phyloP scores from a whole-genome alignment of 23 red algal genomes.

The Pyropia haitanensis region DNA sequence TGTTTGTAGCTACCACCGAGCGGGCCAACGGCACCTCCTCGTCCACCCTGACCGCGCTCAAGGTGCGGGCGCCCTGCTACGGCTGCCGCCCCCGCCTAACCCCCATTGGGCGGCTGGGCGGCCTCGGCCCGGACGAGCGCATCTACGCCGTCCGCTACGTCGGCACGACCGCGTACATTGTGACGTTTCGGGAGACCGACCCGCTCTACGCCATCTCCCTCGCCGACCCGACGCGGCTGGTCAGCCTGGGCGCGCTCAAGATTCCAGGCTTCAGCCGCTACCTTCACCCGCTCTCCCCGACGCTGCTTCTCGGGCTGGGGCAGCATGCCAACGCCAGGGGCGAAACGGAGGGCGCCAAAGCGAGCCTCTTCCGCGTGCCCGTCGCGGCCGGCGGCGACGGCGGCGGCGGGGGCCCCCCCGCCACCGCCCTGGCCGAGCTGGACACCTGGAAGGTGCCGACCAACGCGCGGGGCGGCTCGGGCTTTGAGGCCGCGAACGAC shows the following conservation, averaged over 20 bases:
- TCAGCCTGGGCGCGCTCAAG: constrained; percentile 34
- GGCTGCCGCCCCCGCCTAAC: not conserved
- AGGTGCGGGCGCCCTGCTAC: not conserved
- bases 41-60: constrained; percentile 12
- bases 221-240: constrained; percentile 15
- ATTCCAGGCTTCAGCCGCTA: constrained; percentile 52
- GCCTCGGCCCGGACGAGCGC: constrained; percentile 32
- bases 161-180: constrained; percentile 28
- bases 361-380: constrained; percentile 27
- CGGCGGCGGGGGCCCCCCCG: too few species aligned
- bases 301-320: constrained; percentile 39
- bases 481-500: too few species aligned
- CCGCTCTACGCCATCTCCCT: constrained; percentile 38
- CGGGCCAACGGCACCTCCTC: constrained; percentile 10
- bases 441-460: too few species aligned
- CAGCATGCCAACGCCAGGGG: constrained; percentile 16
- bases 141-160: constrained; percentile 49
- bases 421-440: too few species aligned
- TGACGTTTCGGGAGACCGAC: constrained; percentile 37
- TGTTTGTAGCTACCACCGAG: constrained; percentile 52
- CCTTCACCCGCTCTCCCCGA: constrained; percentile 22
- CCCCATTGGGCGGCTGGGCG: constrained; percentile 23
- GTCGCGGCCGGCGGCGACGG: too few species aligned
- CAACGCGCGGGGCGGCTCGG: too few species aligned
- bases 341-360: constrained; percentile 14